A percentile compares a stretch with the other conserved stretches of the same genome.
Conservation (phyloP, 2,329 filamentous ascomycete genomes). For the Xylaria sp. region DNA sequence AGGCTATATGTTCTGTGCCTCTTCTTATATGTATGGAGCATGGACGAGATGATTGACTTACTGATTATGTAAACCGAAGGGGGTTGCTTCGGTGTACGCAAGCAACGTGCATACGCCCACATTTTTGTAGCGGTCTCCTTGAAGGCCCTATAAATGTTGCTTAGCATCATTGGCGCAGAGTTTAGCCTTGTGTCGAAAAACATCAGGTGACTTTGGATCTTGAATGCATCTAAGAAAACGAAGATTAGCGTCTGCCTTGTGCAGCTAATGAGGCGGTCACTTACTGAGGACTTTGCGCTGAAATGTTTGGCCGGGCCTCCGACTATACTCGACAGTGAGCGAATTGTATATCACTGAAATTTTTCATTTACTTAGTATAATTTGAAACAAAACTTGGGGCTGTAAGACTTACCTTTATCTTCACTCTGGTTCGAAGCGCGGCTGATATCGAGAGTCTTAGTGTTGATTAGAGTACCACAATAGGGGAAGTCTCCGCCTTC, state of each 20-base stretch:
- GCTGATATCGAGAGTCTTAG: constrained; percentile 76
- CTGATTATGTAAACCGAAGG: constrained; percentile 70
- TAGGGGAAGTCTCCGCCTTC: constrained; percentile 76
- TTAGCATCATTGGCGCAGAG: constrained; percentile 71
- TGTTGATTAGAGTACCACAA: constrained; percentile 84
- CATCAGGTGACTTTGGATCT: constrained; percentile 86
- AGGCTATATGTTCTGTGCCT: background rate
- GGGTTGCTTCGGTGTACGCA: constrained; percentile 69
- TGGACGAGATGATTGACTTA: constrained; percentile 53
- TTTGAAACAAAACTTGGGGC: background rate
- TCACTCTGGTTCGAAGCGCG: constrained; percentile 65
- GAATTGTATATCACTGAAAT: constrained; percentile 70
- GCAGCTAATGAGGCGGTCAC: constrained; percentile 39
- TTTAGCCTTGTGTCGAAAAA: constrained; percentile 86
- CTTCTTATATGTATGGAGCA: background rate
- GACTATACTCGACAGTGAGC: constrained; percentile 81
- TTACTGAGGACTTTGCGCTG: constrained; percentile 80
- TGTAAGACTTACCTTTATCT: constrained; percentile 57
- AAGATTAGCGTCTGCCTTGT: constrained; percentile 16
- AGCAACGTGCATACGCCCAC: constrained; percentile 69
- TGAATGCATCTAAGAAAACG: constrained; percentile 69
- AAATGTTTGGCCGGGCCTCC: constrained; percentile 79
- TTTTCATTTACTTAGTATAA: constrained; percentile 22
- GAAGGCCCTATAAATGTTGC: constrained; percentile 82
- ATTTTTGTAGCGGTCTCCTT: constrained; percentile 81